A percentile compares a stretch with the other conserved stretches of the same genome.
Conservation (phyloP, 2,329 filamentous ascomycete genomes). For the Neonectria hederae region DNA sequence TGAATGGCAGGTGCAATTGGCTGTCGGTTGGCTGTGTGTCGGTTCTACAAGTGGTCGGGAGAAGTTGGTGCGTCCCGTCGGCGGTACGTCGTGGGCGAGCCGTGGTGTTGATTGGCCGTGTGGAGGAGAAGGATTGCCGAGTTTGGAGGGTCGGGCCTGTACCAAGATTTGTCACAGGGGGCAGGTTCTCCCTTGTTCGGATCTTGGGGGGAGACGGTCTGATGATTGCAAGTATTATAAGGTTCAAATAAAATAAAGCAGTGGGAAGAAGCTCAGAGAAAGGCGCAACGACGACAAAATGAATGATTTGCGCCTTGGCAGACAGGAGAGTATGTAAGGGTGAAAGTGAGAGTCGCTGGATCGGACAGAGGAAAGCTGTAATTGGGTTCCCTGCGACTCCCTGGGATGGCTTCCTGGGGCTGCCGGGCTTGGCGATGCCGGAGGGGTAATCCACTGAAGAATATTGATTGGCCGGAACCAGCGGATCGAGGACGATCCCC, state of each 20-base stretch:
- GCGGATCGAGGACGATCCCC: slow-evolving; percentile 7
- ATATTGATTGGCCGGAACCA: slow-evolving; percentile 14
- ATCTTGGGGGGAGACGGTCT: neutral
- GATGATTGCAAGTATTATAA: neutral
- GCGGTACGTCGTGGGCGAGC: slow-evolving; percentile 31
- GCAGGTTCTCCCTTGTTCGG: neutral
- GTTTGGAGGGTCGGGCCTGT: slow-evolving; percentile 20
- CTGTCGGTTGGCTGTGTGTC: slow-evolving; percentile 16
- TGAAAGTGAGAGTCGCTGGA: slow-evolving; percentile 6
- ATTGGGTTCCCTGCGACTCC: slow-evolving; percentile 19
- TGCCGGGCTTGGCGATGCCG: slow-evolving; percentile 16
- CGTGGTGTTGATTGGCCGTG: slow-evolving; percentile 33
- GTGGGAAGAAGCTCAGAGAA: neutral
- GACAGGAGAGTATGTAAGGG: slow-evolving; percentile 3
- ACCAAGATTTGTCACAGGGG: slow-evolving; percentile 3
- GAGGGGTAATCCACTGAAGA: slow-evolving; percentile 12
- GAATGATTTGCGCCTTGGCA: slow-evolving; percentile 3
- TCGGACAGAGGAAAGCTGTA: slow-evolving; percentile 15
- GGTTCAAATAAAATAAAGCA: neutral
- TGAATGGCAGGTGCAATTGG: slow-evolving; percentile 39
- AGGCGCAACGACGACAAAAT: neutral
- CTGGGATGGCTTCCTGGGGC: slow-evolving; percentile 9
- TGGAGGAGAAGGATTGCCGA: slow-evolving; percentile 38
- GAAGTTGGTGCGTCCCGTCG: slow-evolving; percentile 25
- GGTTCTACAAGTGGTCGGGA: slow-evolving; percentile 18